phyloP scores from a whole-genome alignment of 805 yeast genomes.

The Schwanniomyces vanrijiae region DNA sequence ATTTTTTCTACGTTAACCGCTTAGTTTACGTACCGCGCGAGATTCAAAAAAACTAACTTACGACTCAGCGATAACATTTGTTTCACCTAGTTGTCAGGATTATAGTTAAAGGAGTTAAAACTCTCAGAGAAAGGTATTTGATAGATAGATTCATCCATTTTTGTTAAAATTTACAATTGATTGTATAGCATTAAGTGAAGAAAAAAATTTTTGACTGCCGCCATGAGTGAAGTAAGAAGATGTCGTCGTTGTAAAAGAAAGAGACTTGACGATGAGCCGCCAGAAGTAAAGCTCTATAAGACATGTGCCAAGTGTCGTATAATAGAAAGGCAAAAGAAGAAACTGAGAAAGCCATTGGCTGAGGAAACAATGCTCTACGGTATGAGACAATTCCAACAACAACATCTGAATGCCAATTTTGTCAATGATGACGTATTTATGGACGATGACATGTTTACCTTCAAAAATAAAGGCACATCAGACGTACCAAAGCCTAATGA shows the following conservation, averaged over 20 bases:
- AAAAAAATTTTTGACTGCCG: neutral
- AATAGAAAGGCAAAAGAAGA: slow-evolving; percentile 49
- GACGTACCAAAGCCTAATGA: slow-evolving; percentile 5
- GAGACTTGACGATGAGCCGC: slow-evolving; percentile 55
- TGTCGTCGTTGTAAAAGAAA: slow-evolving; percentile 60
- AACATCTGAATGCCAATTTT: slow-evolving; percentile 26
- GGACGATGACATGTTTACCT: slow-evolving; percentile 16
- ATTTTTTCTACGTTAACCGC: neutral
- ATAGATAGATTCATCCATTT: neutral
- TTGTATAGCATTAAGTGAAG: neutral
- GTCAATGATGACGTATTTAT: slow-evolving; percentile 17
- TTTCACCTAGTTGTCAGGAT: neutral
- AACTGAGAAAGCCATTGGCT: slow-evolving; percentile 45
- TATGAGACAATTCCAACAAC: slow-evolving; percentile 44
- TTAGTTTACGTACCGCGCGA: neutral
- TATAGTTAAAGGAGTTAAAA: neutral
- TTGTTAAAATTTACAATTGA: neutral
- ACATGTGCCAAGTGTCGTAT: slow-evolving; percentile 60
- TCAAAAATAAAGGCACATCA: neutral
- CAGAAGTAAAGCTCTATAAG: slow-evolving; percentile 55
- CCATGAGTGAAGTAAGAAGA: slow-evolving; percentile 26
- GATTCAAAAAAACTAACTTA: neutral
- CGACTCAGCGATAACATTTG: neutral
- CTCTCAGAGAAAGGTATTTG: neutral
- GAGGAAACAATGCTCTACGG: slow-evolving; percentile 48